Base-by-base conservation (phyloP, 805 yeast species). In the Wickerhamiella galacta region DNA sequence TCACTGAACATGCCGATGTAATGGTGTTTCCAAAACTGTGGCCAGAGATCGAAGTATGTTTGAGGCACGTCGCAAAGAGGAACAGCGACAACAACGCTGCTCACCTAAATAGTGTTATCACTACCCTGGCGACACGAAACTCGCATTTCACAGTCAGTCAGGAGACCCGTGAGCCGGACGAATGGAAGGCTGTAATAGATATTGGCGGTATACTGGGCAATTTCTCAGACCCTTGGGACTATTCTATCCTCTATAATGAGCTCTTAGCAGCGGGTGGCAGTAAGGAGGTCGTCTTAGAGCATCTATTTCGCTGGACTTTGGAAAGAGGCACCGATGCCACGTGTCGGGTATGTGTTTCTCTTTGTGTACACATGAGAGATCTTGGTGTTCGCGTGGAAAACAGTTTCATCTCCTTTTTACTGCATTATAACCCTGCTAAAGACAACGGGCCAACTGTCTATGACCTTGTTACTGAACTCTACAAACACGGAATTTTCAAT, bases 401-500 rank as follows among this genome's bases (percentile, higher is more conserved):
- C 7, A 9, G 4, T 4, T 16, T 16, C 14, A 17, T 16, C 30
- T n/a, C 30, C 10, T 27, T 27, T n/a, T 15, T 27, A 4, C 15
- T 25, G 8, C 6, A 7, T 6, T 14, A 9, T 6, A 18, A 25
- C 15, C n/a, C 15, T 10, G 15, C 28, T 4, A 25, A 23, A 14
- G 7, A 6, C 16, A 17, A 10, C 17, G 6, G 14, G 3, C 18
- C 9, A 10, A 9, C 33, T 3, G 30, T 68, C 20, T 57, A 63
- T 39, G 58, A 64, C n/a, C 51, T 73, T 20, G 58, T 75, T 12
- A 60, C 63, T 34, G 74, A 69, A 48, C 51, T 74, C 3, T 41
- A 54, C 6, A 65, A 62, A 26, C 42, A 62, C 34, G 65, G 64
- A 29, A 51, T 76, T 16, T 61, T 77, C 16, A 53, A 68, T 2